Conservation (phyloP, 2,329 filamentous ascomycete genomes). For the Plenodomus biglobosus region DNA sequence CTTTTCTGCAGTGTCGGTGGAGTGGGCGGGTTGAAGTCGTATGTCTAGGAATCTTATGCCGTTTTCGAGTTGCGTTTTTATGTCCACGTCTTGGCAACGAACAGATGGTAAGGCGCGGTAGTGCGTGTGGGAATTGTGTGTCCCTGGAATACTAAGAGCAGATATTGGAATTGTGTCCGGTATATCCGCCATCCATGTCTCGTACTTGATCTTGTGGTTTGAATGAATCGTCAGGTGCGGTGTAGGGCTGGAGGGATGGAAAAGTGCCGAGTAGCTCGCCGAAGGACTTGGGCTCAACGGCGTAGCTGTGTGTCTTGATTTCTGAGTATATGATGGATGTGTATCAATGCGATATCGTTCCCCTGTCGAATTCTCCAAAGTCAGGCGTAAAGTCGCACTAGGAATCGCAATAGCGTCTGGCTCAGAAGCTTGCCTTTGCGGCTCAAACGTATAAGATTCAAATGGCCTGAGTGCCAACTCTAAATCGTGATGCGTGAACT, state of each 20-base stretch:
- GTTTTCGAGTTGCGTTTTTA: slow-evolving; percentile 78
- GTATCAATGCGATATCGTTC: slow-evolving; percentile 71
- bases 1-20: slow-evolving; percentile 61
- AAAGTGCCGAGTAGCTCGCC: slow-evolving; percentile 48
- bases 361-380: slow-evolving; percentile 63
- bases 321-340: slow-evolving; percentile 57
- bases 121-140: slow-evolving; percentile 89
- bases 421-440: slow-evolving; percentile 43
- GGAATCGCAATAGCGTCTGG: slow-evolving; percentile 16
- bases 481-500: slow-evolving; percentile 64
- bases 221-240: slow-evolving; percentile 36
- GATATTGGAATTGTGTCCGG: slow-evolving; percentile 72
- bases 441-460: slow-evolving; percentile 62
- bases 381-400: slow-evolving; percentile 69
- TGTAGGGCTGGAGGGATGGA: slow-evolving; percentile 48
- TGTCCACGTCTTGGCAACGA: slow-evolving; percentile 81
- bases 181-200: slow-evolving; percentile 83
- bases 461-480: slow-evolving; percentile 69
- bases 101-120: slow-evolving; percentile 86
- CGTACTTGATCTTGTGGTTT: slow-evolving; percentile 52
- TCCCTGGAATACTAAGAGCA: slow-evolving; percentile 86
- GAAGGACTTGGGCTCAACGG: slow-evolving; percentile 45
- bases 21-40: slow-evolving; percentile 68
- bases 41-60: slow-evolving; percentile 95
- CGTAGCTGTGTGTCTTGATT: slow-evolving; percentile 41